phyloP scores from a whole-genome alignment of 345 rosid species.

The Ceriops decandra region DNA sequence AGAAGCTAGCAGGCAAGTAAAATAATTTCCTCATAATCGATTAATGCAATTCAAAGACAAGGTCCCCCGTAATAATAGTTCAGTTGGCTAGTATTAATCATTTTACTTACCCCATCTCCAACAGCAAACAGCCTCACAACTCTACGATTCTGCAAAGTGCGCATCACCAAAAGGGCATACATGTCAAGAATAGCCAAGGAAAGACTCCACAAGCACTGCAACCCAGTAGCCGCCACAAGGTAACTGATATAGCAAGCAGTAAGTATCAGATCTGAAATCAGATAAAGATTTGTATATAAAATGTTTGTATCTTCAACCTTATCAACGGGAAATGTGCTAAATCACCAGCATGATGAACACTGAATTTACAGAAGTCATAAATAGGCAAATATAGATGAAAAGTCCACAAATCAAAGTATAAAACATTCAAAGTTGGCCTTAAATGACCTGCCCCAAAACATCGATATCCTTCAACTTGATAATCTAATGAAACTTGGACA shows the following conservation, averaged over 20 bases:
- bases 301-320: neutral
- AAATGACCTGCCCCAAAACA: neutral
- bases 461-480: neutral
- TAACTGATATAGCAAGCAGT: conserved; percentile 44
- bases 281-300: neutral
- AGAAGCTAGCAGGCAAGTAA: neutral
- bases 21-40: neutral
- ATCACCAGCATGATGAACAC: neutral
- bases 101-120: conserved; percentile 72
- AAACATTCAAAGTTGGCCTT: neutral
- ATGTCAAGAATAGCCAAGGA: conserved; percentile 50
- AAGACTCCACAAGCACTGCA: conserved; percentile 74
- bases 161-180: conserved; percentile 66
- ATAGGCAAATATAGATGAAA: neutral
- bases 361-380: neutral
- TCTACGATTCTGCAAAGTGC: conserved; percentile 55
- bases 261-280: neutral
- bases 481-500: neutral
- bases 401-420: no score
- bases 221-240: conserved; percentile 74
- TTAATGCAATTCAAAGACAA: neutral
- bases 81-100: neutral
- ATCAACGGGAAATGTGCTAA: neutral
- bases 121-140: conserved; percentile 49
- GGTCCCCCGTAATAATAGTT: neutral